A percentile compares a stretch with the other conserved stretches of the same genome.
Evolutionary conservation across 2,329 filamentous ascomycete genomes (phyloP).

Genomic region (Aspergillus cejpii): DNA sequence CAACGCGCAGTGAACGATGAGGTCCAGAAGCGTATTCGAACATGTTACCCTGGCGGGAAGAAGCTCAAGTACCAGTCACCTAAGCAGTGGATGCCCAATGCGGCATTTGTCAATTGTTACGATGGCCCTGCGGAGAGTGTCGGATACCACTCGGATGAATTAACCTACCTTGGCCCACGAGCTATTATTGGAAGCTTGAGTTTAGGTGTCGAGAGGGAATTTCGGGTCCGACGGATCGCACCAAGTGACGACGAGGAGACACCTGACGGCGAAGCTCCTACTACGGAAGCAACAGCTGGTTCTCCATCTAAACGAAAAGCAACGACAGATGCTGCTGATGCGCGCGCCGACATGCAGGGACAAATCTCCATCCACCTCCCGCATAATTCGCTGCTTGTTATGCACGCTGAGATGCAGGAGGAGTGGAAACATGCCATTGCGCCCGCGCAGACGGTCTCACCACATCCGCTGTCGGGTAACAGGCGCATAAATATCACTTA

Average conservation of each 20-base stretch:
- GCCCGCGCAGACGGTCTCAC: constrained; percentile 68
- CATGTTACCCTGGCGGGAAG: constrained; percentile 59
- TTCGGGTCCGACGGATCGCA: constrained; percentile 72
- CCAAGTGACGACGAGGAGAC: constrained; percentile 36
- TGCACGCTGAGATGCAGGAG: constrained; percentile 98
- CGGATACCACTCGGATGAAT: constrained; percentile 85
- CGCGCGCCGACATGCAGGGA: constrained; percentile 59
- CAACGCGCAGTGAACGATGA: constrained; percentile 70
- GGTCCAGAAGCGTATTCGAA: constrained; percentile 62
- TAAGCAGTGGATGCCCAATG: constrained; percentile 71
- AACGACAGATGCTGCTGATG: constrained; percentile 8
- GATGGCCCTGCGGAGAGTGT: constrained; percentile 72
- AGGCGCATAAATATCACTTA: constrained; percentile 91
- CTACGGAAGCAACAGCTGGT: constrained; percentile 24
- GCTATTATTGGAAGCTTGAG: constrained; percentile 85
- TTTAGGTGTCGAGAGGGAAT: constrained; percentile 86
- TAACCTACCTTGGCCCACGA: constrained; percentile 86
- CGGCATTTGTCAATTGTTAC: constrained; percentile 93
- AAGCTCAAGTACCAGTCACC: constrained; percentile 75
- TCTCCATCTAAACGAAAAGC: not conserved
- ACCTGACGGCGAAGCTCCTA: constrained; percentile 6
- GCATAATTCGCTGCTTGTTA: constrained; percentile 86
- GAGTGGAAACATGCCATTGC: constrained; percentile 88
- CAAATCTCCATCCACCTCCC: constrained; percentile 91
- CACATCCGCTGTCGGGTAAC: constrained; percentile 74